These are phyloP conservation scores for Xylaria venustula DNA, from an alignment of 495 filamentous ascomycete genomes.

Conservation along the genomic window DNA sequence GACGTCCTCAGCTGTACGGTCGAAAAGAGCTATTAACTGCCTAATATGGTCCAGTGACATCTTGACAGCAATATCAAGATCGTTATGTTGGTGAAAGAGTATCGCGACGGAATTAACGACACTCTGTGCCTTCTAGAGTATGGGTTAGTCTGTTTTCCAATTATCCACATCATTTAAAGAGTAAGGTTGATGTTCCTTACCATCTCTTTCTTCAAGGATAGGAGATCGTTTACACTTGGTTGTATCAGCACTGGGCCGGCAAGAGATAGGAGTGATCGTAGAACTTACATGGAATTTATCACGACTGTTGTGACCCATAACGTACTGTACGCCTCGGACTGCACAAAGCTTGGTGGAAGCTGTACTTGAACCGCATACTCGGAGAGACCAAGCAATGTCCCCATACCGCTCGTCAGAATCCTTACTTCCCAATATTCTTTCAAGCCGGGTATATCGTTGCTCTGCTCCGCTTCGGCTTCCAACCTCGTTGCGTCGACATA, in stretches of 20 bases:
- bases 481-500: constrained; percentile 25
- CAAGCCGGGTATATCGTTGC: constrained; percentile 19
- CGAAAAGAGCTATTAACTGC: constrained; percentile 22
- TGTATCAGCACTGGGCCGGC: neutral
- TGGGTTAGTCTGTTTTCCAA: neutral
- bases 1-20: constrained; percentile 17
- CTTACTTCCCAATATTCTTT: constrained; percentile 29
- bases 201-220: constrained; percentile 31
- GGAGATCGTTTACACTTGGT: constrained; percentile 24
- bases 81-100: constrained; percentile 23
- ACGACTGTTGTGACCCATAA: constrained; percentile 22
- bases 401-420: constrained; percentile 29
- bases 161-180: too few relatives aligned
- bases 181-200: constrained; percentile 8
- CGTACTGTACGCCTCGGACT: constrained; percentile 17
- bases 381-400: constrained; percentile 18
- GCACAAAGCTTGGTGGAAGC: constrained; percentile 14
- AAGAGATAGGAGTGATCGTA: neutral
- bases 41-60: constrained; percentile 25
- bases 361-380: constrained; percentile 24
- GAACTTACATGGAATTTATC: constrained; percentile 27
- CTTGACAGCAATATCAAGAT: constrained; percentile 25
- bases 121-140: constrained; percentile 22
- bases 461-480: constrained; percentile 23
- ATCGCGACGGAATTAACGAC: constrained; percentile 30